These are phyloP conservation scores for Osmanthus fragrans DNA, from an alignment of 257 asterid species.

Conservation along the genomic window DNA sequence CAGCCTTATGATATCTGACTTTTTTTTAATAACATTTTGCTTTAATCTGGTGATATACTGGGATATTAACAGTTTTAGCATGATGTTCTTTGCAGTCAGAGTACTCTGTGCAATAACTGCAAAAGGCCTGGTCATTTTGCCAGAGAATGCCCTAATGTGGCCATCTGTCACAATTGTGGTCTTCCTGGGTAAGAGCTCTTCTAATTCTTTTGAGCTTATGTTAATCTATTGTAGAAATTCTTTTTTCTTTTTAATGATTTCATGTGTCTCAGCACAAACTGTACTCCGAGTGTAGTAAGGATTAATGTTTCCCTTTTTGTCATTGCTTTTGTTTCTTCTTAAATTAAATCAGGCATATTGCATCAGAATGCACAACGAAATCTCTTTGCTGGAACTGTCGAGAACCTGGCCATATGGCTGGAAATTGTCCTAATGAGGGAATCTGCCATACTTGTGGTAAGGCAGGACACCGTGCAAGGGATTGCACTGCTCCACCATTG, in stretches of 20 bases:
- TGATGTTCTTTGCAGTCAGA: slow-evolving; percentile 57
- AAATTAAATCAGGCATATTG: slow-evolving; percentile 57
- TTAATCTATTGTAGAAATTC: too few species aligned
- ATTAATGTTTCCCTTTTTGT: background rate
- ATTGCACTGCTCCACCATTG: slow-evolving; percentile 55
- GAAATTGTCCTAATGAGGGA: slow-evolving; percentile 75
- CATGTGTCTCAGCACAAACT: too few species aligned
- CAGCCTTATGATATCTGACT: slow-evolving; percentile 11
- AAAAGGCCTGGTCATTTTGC: slow-evolving; percentile 36
- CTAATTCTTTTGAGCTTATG: background rate
- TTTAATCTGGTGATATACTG: slow-evolving; percentile 1
- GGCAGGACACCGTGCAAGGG: slow-evolving; percentile 79
- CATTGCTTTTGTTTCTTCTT: slow-evolving; percentile 1
- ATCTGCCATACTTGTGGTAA: slow-evolving; percentile 86
- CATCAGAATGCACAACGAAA: slow-evolving; percentile 70
- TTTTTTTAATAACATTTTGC: background rate
- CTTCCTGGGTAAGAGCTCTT: slow-evolving; percentile 58
- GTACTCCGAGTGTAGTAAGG: background rate
- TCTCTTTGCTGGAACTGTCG: slow-evolving; percentile 88
- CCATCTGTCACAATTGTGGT: slow-evolving; percentile 35
- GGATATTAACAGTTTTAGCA: background rate
- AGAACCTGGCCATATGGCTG: slow-evolving; percentile 85
- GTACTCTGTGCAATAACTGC: slow-evolving; percentile 49
- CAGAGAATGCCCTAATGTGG: slow-evolving; percentile 36
- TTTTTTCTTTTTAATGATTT: too few species aligned